Evolutionary conservation across 139 green algal genomes (phyloP), one percentile per base, ranked within the genome.

Genomic region (Eudorina sp.): DNA sequence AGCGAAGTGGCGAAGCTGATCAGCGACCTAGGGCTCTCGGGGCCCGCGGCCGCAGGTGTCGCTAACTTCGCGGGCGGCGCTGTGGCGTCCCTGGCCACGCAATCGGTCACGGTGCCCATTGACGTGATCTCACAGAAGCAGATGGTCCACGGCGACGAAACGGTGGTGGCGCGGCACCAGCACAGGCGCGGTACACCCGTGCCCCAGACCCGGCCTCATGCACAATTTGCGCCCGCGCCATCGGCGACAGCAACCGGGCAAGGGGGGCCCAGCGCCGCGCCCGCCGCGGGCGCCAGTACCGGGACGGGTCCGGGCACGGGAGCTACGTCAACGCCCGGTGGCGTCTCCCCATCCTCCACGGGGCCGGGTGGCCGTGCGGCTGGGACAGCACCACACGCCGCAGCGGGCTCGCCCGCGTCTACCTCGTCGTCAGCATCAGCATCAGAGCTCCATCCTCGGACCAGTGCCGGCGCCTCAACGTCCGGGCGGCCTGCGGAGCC

Each of bases 91-190:
- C 74, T 98, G 2, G 90, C 93, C 84, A 97, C 95, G 0, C 97
- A 99, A 89, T 58, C 89, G 4, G 91, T 99, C 14, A 92, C 95
- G 0, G 97, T 99, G 18, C 97, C 97, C 46, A 91, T 99, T 4
- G 97, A 99, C 84, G 97, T 99, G 25, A 88, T 98, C 48, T 95
- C 91, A 69, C 92, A 95, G 69, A 88, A 95, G 43, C 92, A 96
- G 13, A 97, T 98, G 94, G 89, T 96, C 70, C 87, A 94, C 38
- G 93, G 93, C 2, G 68, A 80, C 40, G 88, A 90, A 64, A 79
- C 82, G 4, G 46, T 51, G 16, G 82, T 77, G 60, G 62, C 77
- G 21, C 84, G 88, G 43, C 77, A 93, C 36, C 73, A 87, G 62
- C 69, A 85, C 36, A 73, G 25, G n/a, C 53, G 34, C n/a, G n/a